Percentiles rank a stretch among this genome's conserved stretches.
These are phyloP conservation scores for Balamuthia mandrillaris DNA, from an alignment of 208 protist species.

Conservation along the genomic window DNA sequence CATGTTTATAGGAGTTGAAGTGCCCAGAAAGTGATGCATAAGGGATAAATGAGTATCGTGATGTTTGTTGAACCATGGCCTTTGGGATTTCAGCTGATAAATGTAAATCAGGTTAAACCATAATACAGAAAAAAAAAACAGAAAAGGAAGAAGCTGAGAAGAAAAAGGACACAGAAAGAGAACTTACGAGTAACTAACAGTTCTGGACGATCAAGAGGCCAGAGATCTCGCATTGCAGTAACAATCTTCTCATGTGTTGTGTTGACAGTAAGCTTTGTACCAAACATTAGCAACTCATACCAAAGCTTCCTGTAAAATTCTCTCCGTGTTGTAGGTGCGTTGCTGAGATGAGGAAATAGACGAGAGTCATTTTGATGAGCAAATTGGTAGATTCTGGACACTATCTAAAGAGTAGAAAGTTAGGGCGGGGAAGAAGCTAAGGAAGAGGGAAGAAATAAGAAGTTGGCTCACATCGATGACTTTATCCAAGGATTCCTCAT, in stretches of 20 bases:
- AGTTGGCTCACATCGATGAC: background rate
- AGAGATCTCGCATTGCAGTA: background rate
- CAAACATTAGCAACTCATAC: background rate
- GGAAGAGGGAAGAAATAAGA: background rate
- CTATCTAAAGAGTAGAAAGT: background rate
- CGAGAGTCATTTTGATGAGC: background rate
- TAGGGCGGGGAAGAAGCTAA: background rate
- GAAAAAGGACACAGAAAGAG: too few species aligned
- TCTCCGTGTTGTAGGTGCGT: background rate
- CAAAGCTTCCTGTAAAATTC: conserved; percentile 7
- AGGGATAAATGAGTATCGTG: too few species aligned
- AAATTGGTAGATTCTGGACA: background rate
- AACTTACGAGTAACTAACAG: background rate
- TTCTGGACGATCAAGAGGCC: background rate
- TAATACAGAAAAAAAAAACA: too few species aligned
- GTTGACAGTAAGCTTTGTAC: background rate
- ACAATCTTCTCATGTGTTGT: conserved; percentile 1
- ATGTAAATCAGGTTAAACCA: too few species aligned
- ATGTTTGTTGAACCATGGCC: too few species aligned
- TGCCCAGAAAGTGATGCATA: too few species aligned
- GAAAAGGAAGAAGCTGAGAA: too few species aligned
- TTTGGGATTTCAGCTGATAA: too few species aligned
- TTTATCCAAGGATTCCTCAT: background rate
- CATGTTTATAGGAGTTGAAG: too few species aligned
- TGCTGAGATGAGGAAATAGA: background rate